Percentiles rank a stretch among this genome's conserved stretches.
Evolutionary conservation across 176 grass and related monocot genomes (phyloP).

Genomic region (Rhynchospora tenuis): DNA sequence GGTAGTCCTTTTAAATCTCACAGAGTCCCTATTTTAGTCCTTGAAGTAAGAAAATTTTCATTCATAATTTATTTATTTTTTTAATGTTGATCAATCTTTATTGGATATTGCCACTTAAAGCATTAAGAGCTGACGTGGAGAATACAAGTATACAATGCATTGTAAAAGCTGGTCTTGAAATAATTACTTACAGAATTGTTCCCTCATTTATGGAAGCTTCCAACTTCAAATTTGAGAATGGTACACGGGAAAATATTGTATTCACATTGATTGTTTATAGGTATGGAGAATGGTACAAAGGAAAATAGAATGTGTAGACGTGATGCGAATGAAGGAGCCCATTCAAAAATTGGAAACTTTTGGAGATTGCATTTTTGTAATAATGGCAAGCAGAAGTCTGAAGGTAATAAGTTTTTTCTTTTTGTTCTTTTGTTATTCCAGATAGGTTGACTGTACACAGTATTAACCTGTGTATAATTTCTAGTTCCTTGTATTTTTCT

Average conservation of each 20-base stretch:
- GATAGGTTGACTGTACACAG: neutral
- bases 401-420: conserved; percentile 43
- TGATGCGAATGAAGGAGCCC: conserved; percentile 79
- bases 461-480: neutral
- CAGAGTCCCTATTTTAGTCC: neutral
- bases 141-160: neutral
- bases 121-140: neutral
- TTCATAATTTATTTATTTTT: neutral
- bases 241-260: neutral
- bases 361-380: conserved; percentile 56
- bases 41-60: neutral
- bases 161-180: neutral
- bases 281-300: conserved; percentile 79
- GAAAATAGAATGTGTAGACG: conserved; percentile 79
- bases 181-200: neutral
- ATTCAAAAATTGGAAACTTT: conserved; percentile 63
- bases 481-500: neutral
- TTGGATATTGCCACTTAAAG: too few relatives aligned
- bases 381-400: conserved; percentile 50
- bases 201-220: neutral
- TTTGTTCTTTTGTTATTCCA: neutral
- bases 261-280: conserved; percentile 30
- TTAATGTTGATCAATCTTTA: neutral
- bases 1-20: neutral
- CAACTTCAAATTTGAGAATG: neutral